Base-by-base conservation (phyloP, 257 asterid genomes). In the Jacaranda copaia region DNA sequence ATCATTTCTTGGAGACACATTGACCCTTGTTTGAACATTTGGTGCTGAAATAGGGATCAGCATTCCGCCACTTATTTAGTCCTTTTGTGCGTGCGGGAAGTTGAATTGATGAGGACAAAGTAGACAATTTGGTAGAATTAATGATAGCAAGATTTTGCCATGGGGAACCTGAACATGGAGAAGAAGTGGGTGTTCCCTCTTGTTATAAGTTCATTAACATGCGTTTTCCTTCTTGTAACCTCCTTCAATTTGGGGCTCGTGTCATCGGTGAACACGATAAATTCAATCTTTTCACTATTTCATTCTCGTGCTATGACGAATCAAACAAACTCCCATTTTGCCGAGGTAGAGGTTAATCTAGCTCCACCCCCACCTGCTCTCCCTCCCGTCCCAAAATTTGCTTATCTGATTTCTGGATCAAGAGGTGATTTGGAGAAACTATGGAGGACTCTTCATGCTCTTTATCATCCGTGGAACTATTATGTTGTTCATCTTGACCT, bases 381-480 rank as follows among this genome's bases (percentile, higher is more conserved):
- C 3, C 84, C 88, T 5, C 40, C 87, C 1, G 20, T 82, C 3
- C 94, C 92, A 0, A 85, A 85, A 57, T 89, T 89, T 68, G 94
- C 91, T 16, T 89, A 85, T 59, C 40, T 85, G 32, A 77, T 85
- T 16, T 82, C 89, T 0, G 89, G 89, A 40, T 85, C 89, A 6
- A 84, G 75, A 51, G 91, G 92, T 16, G 94, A 89, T 65, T 48
- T 87, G 3, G 84, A 86, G 12, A 88, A 83, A 57, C 88, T 89
- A 1, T 89, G 94, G 92, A 84, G 94, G 81, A 86, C 89, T 0
- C 79, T 89, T 65, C 80, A 79, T 12, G 25, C 89, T 0, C 12
- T 86, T 25, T 87, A 89, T 35, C 94, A 89, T 70, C 94, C 94
- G 0, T 42, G 89, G 87, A 89, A 89, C 76, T 89, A 87, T 42